Percentiles rank a stretch among this genome's conserved stretches.
Conservation (phyloP, 2,329 filamentous ascomycete genomes). For the Stachybotrys elegans region DNA sequence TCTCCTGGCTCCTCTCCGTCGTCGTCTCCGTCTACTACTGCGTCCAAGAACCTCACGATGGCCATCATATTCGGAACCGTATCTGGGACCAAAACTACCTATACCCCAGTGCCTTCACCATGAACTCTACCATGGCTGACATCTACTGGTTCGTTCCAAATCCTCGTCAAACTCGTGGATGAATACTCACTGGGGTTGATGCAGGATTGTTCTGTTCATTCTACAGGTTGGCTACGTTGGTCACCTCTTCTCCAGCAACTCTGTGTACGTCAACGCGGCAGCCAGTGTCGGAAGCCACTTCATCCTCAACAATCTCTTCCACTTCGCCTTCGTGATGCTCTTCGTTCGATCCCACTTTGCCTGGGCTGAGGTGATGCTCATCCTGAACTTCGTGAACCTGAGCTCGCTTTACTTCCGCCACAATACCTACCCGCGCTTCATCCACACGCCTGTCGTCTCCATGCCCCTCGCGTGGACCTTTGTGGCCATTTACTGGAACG, state of each 20-base stretch:
- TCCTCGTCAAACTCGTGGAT: not conserved
- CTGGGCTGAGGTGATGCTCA: constrained; percentile 69
- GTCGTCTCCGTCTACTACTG: constrained; percentile 72
- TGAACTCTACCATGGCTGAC: constrained; percentile 59
- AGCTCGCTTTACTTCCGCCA: constrained; percentile 76
- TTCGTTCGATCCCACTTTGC: constrained; percentile 74
- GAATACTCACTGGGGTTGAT: not conserved
- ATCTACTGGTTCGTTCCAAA: constrained; percentile 65
- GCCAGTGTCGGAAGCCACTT: constrained; percentile 79
- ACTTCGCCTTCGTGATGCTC: constrained; percentile 77
- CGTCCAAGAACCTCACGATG: constrained; percentile 58
- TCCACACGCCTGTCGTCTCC: constrained; percentile 71
- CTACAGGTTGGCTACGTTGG: constrained; percentile 71
- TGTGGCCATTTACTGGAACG: constrained; percentile 83
- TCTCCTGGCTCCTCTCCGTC: constrained; percentile 72
- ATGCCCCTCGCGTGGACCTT: constrained; percentile 81
- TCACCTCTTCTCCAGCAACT: constrained; percentile 67
- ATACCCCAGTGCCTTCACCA: constrained; percentile 67
- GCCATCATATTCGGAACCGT: constrained; percentile 50
- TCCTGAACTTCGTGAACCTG: constrained; percentile 80
- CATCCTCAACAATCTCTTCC: constrained; percentile 77
- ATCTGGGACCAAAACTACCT: constrained; percentile 72
- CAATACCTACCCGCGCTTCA: constrained; percentile 63
- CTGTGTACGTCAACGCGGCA: constrained; percentile 60
- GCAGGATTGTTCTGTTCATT: constrained; percentile 67